These are phyloP conservation scores for Trametes coccinea DNA, from an alignment of 768 basidiomycete species.

Conservation along the genomic window DNA sequence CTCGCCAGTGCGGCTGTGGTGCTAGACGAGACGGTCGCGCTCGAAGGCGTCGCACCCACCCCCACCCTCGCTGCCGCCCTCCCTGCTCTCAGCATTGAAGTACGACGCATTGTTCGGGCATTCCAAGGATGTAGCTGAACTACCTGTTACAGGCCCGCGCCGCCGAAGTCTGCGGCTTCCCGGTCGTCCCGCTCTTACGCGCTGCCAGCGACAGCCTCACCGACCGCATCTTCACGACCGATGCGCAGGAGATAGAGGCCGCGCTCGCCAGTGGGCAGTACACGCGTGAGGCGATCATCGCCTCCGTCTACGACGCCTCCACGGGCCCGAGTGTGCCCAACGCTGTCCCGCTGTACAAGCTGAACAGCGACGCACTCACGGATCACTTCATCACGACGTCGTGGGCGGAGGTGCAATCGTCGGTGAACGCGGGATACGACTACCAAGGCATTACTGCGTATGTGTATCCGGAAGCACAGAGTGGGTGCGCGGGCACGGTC, in stretches of 20 bases:
- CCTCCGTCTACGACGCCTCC: neutral
- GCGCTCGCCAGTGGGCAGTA: neutral
- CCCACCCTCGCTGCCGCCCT: too few relatives aligned
- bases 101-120: too few relatives aligned
- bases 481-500: neutral
- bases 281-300: neutral
- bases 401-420: neutral
- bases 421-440: neutral
- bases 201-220: neutral
- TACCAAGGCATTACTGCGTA: neutral
- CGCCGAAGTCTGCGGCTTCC: neutral
- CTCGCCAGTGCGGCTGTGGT: too few relatives aligned
- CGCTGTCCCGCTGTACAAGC: neutral
- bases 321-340: neutral
- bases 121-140: neutral
- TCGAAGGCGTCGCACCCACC: too few relatives aligned
- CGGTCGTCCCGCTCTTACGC: neutral
- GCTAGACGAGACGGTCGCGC: too few relatives aligned
- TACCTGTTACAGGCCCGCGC: neutral
- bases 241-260: neutral
- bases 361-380: neutral
- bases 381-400: conserved; percentile 2
- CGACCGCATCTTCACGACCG: conserved; percentile 2
- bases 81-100: too few relatives aligned
- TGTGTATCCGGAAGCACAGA: neutral